Evolutionary conservation across 352 stramenopile genomes (phyloP), one percentile per base, ranked within the genome.

Genomic region (Pythium pyrilobum): DNA sequence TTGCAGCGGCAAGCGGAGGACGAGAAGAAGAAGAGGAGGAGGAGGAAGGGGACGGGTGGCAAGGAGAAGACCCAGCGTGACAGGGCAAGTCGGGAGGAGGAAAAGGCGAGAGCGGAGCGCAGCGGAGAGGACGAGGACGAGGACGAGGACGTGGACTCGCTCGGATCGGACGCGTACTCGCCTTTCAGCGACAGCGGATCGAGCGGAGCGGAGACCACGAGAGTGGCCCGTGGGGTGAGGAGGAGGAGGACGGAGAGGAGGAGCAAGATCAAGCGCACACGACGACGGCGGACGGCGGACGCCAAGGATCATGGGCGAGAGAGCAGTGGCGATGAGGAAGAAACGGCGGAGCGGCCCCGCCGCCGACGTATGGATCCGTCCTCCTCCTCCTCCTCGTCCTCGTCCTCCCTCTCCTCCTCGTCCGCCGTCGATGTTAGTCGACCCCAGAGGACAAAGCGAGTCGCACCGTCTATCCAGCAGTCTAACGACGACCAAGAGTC

Each of bases 131-230:
- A 57, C n/a, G 37, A 16, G 3, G 46, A 33, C 15, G 31, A 2
- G 10, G 16, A 57, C n/a, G 37, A 16, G 3, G 46, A 33, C 15
- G 46, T 38, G 2, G 67, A 68, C 23, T 67, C 51, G n/a, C 43
- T 82, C 0, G 66, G 64, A 1, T 77, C 67, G 0, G 64, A 71
- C 10, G 66, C 56, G 32, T 77, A 76, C 46, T 77, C 72, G 5
- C 48, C 64, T 0, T 70, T 77, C 24, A 59, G 46, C 21, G 38
- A 52, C 16, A 40, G 33, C 21, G 29, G 38, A 2, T 29, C 31
- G 33, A 40, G 23, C 24, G 16, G 31, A 36, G 16, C 29, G n/a
- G 47, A 34, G 34, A 55, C 0, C 24, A 27, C 41, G 21, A 56
- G 25, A 31, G n/a, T n/a, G n/a, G n/a, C n/a, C 20, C 13, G 20